Evolutionary conservation across 2,329 filamentous ascomycete genomes (phyloP), one percentile per base, ranked within the genome.

Genomic region (Fusarium sp.): DNA sequence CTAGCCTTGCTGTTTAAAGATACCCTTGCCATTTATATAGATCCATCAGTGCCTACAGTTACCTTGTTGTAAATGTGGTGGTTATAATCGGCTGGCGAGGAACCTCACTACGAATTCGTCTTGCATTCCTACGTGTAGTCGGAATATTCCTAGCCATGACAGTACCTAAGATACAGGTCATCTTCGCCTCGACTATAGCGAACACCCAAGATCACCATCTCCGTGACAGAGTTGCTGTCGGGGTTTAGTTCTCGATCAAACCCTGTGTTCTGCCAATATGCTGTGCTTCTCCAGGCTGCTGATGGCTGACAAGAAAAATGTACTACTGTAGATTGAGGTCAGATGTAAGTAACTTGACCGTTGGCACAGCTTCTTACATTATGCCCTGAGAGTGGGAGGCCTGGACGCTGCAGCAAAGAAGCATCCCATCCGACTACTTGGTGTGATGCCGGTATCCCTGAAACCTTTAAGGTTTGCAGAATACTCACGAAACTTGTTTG

Each of bases 381-480:
- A n/a, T n/a, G 10, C 10, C 18, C 6, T 38, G 9, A 9, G 18
- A 12, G 10, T 11, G 9, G 34, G 10, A 11, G 9, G 3, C 18
- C 34, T 38, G 10, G 34, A 38, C 6, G 10, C 34, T n/a, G 34
- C 34, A 38, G 18, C 5, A 38, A 11, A 38, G 18, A 2, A n/a
- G 18, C 34, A 18, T n/a, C 3, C 3, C 18, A 7, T 38, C 18
- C 34, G 9, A 11, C 5, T 38, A n/a, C 18, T 7, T 38, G 18
- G 0, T n/a, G 10, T 18, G 9, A 38, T n/a, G 9, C 18, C 10
- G 2, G 34, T n/a, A 38, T 38, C 18, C 5, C 18, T 12, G 4
- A 7, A 12, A 1, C 18, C 1, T 38, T 6, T 1, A n/a, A 11
- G 18, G 6, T 38, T n/a, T 6, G 4, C 9, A n/a, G 18, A 38